These are phyloP conservation scores for Naganishia kalamii DNA, from an alignment of 768 basidiomycete species.

Conservation along the genomic window DNA sequence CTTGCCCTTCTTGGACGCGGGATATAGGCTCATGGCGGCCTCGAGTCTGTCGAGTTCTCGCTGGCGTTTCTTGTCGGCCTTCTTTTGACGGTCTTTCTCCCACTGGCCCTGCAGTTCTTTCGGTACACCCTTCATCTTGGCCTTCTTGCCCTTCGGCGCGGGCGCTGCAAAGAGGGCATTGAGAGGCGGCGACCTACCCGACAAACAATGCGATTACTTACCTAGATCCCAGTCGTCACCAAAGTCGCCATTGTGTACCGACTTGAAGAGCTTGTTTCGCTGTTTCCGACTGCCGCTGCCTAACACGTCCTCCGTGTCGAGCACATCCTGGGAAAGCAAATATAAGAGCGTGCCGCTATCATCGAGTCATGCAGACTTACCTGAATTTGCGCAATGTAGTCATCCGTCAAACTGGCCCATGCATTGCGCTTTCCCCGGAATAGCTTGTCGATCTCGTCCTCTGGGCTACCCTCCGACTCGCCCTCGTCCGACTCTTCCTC, in stretches of 20 bases:
- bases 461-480: conserved; percentile 44
- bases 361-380: neutral
- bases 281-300: conserved; percentile 51
- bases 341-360: neutral
- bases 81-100: conserved; percentile 74
- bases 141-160: conserved; percentile 41
- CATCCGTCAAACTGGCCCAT: conserved; percentile 58
- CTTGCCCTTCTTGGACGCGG: conserved; percentile 43
- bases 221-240: conserved; percentile 32
- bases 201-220: neutral
- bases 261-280: conserved; percentile 57
- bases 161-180: conserved; percentile 27
- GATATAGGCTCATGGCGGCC: conserved; percentile 60
- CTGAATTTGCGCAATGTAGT: conserved; percentile 47
- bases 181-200: conserved; percentile 7
- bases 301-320: conserved; percentile 59
- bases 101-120: conserved; percentile 62
- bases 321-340: conserved; percentile 48
- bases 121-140: conserved; percentile 54
- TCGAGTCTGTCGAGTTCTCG: conserved; percentile 58
- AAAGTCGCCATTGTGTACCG: conserved; percentile 57
- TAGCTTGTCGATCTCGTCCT: conserved; percentile 30
- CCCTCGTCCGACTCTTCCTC: conserved; percentile 26
- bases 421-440: conserved; percentile 42
- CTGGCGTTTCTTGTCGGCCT: conserved; percentile 65